These are phyloP conservation scores for Paecilomyces formosus DNA, from an alignment of 2,329 filamentous ascomycete species.

Conservation along the genomic window DNA sequence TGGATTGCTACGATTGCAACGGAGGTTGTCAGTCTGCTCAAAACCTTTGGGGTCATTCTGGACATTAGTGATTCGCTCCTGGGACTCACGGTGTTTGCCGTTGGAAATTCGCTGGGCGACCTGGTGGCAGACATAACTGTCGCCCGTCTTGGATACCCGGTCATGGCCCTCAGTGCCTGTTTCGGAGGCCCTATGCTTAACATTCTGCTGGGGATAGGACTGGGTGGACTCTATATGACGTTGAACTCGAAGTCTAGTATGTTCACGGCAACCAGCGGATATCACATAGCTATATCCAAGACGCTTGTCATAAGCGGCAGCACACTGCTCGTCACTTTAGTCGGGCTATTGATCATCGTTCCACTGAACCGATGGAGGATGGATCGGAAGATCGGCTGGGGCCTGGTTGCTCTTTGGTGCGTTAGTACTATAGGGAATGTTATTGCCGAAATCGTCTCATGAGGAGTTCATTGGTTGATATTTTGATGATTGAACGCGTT, in stretches of 20 bases:
- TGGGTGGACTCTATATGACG: constrained; percentile 84
- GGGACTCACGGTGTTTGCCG: constrained; percentile 90
- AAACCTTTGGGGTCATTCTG: constrained; percentile 83
- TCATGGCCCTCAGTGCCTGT: constrained; percentile 92
- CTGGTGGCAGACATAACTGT: constrained; percentile 93
- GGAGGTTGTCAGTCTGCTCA: constrained; percentile 91
- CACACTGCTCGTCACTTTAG: constrained; percentile 73
- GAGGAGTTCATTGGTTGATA: constrained; percentile 1
- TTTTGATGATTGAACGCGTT: background rate
- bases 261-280: constrained; percentile 44
- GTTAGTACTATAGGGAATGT: constrained; percentile 77
- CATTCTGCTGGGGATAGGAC: constrained; percentile 88
- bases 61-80: constrained; percentile 92
- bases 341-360: constrained; percentile 70
- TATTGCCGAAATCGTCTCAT: constrained; percentile 57
- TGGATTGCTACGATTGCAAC: constrained; percentile 97
- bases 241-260: constrained; percentile 41
- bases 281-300: constrained; percentile 74
- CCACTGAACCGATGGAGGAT: constrained; percentile 82
- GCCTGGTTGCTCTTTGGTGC: constrained; percentile 71
- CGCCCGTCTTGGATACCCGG: constrained; percentile 83
- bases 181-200: constrained; percentile 99
- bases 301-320: constrained; percentile 78
- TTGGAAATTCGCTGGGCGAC: constrained; percentile 91
- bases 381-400: constrained; percentile 73